phyloP scores from a whole-genome alignment of 257 asterid genomes.

The Nicotiana noctiflora region DNA sequence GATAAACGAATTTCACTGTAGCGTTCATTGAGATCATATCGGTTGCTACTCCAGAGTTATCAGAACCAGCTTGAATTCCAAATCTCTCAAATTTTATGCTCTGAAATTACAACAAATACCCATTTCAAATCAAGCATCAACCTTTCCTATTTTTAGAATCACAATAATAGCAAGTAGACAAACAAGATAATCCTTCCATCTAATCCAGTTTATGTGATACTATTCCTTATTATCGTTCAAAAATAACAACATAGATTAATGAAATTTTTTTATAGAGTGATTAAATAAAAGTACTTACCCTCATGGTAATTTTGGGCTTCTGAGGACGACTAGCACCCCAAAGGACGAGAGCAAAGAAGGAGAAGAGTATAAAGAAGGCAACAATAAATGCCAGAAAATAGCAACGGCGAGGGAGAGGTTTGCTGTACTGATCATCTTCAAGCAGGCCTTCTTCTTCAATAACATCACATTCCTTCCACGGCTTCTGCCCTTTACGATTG shows the following conservation, averaged over 20 bases:
- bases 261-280: too few species aligned
- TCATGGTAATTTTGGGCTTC: conserved; percentile 69
- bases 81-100: conserved; percentile 62
- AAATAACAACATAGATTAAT: neutral
- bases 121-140: neutral
- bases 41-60: conserved; percentile 66
- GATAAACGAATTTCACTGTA: conserved; percentile 51
- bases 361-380: conserved; percentile 60
- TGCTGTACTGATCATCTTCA: conserved; percentile 46
- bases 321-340: conserved; percentile 94
- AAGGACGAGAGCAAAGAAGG: conserved; percentile 68
- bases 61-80: conserved; percentile 74
- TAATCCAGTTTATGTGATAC: neutral
- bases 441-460: conserved; percentile 92
- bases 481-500: conserved; percentile 28
- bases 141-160: neutral
- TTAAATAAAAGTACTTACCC: conserved; percentile 27
- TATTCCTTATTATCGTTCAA: neutral
- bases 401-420: conserved; percentile 63
- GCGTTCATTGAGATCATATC: conserved; percentile 79
- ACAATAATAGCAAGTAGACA: neutral
- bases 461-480: conserved; percentile 71
- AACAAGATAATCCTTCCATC: neutral
- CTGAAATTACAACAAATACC: conserved; percentile 32
- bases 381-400: conserved; percentile 54